A percentile compares a stretch with the other conserved stretches of the same genome.
Evolutionary conservation across 78 protist genomes (phyloP).

Genomic region (Pelomyxa schiedti): DNA sequence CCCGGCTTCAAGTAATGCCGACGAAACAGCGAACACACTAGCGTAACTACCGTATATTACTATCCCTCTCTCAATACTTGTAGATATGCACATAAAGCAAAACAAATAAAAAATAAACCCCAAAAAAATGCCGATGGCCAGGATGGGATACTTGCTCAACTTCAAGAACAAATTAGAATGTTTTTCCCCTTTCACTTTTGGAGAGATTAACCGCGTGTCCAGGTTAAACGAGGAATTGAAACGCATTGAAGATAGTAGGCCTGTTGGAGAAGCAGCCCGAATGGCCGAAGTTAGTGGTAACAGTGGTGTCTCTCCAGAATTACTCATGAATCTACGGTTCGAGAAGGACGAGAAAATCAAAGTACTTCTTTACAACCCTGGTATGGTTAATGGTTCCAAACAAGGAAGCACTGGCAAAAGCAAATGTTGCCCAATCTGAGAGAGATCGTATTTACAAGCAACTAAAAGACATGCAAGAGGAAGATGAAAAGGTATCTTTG

Average conservation of each 20-base stretch:
- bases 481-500: neutral
- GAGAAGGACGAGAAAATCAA: constrained; percentile 3
- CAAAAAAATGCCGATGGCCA: constrained; percentile 77
- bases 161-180: constrained; percentile 56
- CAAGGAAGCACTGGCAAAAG: neutral
- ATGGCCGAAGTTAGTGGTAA: neutral
- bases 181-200: no score
- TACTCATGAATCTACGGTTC: neutral
- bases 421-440: neutral
- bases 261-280: neutral
- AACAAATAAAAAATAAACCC: constrained; percentile 83
- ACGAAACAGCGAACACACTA: constrained; percentile 68
- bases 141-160: constrained; percentile 68
- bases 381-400: neutral
- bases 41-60: constrained; percentile 7
- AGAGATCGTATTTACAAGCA: neutral
- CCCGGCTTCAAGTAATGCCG: constrained; percentile 66
- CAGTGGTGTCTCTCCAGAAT: neutral
- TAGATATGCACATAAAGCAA: constrained; percentile 73
- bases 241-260: neutral
- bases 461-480: neutral
- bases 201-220: no score
- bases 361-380: neutral
- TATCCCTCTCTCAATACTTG: neutral
- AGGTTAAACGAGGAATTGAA: constrained; percentile 13